phyloP scores from a whole-genome alignment of 345 rosid genomes.

The Eucalyptus melliodora region DNA sequence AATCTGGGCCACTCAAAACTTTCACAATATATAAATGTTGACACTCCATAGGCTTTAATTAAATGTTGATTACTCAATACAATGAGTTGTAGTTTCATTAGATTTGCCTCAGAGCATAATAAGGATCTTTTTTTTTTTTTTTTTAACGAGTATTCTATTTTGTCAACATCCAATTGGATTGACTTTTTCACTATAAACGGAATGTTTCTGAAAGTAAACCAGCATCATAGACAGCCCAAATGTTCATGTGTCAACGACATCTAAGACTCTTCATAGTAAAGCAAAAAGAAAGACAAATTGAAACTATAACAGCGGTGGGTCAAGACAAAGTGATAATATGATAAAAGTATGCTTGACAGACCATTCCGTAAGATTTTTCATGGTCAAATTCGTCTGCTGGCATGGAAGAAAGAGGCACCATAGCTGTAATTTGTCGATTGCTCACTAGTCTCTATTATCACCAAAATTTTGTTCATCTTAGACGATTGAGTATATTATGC shows the following conservation, averaged over 20 bases:
- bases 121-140: not conserved
- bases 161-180: rapidly evolving
- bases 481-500: no score
- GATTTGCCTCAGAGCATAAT: not conserved
- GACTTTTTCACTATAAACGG: not conserved
- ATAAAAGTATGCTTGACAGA: not conserved
- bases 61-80: not conserved
- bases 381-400: not conserved
- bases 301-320: not conserved
- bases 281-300: not conserved
- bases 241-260: not conserved
- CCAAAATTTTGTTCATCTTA: no score
- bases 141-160: not conserved
- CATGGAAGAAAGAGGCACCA: not conserved
- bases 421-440: no score
- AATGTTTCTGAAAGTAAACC: not conserved
- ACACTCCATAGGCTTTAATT: not conserved
- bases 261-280: not conserved
- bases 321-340: not conserved
- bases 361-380: not conserved
- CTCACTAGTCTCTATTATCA: no score
- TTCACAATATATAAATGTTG: not conserved
- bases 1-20: not conserved
- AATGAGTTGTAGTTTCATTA: not conserved
- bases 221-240: not conserved